Conservation (phyloP, 805 yeast species). For the Novakomyces olei region DNA sequence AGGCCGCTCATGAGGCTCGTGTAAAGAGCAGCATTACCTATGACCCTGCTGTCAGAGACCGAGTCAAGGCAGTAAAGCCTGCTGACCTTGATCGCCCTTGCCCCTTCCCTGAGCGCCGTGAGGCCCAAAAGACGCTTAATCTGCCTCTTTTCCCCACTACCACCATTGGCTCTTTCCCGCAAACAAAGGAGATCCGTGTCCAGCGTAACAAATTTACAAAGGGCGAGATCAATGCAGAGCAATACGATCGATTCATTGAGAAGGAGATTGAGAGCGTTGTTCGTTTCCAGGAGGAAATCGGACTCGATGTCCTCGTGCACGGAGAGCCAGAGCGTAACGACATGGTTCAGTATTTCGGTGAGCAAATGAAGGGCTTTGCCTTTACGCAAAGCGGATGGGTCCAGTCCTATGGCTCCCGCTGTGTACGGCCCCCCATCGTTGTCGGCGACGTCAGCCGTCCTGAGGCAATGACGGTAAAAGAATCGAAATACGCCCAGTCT, state of each 20-base stretch:
- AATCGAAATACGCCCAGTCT: constrained; percentile 97
- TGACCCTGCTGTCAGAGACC: constrained; percentile 71
- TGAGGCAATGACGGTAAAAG: constrained; percentile 94
- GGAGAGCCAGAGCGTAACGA: constrained; percentile 99
- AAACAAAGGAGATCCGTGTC: constrained; percentile 96
- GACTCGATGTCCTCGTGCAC: constrained; percentile 93
- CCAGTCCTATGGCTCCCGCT: constrained; percentile 99
- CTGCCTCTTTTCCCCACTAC: constrained; percentile 99
- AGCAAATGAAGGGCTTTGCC: constrained; percentile 92
- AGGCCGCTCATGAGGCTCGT: constrained; percentile 68
- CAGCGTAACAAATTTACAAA: constrained; percentile 95
- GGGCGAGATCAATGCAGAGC: constrained; percentile 88
- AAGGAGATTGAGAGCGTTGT: constrained; percentile 88
- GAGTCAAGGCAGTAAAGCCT: constrained; percentile 51
- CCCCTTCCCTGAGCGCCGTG: constrained; percentile 71
- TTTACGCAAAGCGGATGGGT: constrained; percentile 99
- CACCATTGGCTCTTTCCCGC: constrained; percentile 99
- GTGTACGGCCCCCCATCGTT: constrained; percentile 97
- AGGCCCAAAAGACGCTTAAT: constrained; percentile 75
- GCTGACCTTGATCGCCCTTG: constrained; percentile 59
- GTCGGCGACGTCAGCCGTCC: constrained; percentile 99
- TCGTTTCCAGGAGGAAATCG: constrained; percentile 98
- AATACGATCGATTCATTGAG: constrained; percentile 90
- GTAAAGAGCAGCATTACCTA: constrained; percentile 70
- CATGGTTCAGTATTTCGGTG: constrained; percentile 99